A percentile compares a stretch with the other conserved stretches of the same genome.
phyloP scores from a whole-genome alignment of 345 rosid species.

The Odontarrhena argentea region DNA sequence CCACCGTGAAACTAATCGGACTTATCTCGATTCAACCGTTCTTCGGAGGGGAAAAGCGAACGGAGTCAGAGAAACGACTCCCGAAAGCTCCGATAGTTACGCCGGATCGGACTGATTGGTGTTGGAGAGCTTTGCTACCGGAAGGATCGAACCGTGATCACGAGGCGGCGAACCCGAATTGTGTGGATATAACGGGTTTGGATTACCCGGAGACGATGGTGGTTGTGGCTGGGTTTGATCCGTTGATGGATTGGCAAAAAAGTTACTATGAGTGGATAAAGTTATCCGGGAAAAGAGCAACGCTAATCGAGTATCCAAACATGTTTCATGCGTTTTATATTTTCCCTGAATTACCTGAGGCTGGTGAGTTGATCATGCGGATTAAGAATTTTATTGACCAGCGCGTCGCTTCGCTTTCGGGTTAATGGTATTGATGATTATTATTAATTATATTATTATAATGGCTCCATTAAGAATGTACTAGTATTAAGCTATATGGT shows the following conservation, averaged over 20 bases:
- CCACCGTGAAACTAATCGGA: conserved; percentile 46
- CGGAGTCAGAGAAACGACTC: conserved; percentile 59
- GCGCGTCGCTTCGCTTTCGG: conserved; percentile 40
- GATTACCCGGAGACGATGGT: conserved; percentile 62
- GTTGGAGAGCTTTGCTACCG: conserved; percentile 62
- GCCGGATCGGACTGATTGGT: conserved; percentile 51
- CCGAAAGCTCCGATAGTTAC: conserved; percentile 46
- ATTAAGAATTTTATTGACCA: conserved; percentile 55
- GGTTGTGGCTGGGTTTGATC: conserved; percentile 63
- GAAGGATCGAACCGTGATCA: conserved; percentile 65
- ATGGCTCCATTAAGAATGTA: neutral
- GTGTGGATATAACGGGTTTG: conserved; percentile 46
- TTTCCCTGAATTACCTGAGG: conserved; percentile 67
- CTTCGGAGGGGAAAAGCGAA: conserved; percentile 79
- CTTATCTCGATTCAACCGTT: conserved; percentile 71
- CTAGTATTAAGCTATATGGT: neutral
- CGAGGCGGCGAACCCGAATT: conserved; percentile 50
- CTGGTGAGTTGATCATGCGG: conserved; percentile 48
- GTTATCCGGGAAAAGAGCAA: conserved; percentile 62
- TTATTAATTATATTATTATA: no score
- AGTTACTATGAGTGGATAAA: conserved; percentile 68
- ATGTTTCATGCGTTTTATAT: conserved; percentile 82
- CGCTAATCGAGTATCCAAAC: conserved; percentile 65
- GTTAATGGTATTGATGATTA: neutral
- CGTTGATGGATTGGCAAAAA: conserved; percentile 80